Evolutionary conservation across 352 stramenopile species (phyloP), one percentile per base, ranked within the genome.

Genomic region (Pythium brassicae): DNA sequence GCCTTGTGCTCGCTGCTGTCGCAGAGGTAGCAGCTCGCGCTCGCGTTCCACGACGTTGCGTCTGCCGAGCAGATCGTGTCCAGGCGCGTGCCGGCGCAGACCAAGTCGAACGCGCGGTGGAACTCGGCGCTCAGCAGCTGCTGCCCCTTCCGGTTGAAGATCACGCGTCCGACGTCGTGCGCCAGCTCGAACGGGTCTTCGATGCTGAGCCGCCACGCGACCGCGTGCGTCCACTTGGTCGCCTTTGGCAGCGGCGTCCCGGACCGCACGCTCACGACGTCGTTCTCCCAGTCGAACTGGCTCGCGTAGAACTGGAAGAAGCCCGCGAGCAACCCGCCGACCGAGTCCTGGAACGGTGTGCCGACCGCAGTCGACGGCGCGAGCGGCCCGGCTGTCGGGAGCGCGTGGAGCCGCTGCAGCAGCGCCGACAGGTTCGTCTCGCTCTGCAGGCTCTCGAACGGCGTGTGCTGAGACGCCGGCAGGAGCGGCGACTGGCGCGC

Each of bases 271-370:
- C 88, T 98, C 46, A 99, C 91, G 6, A 99, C 93, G 22, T 95
- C 69, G 46, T 95, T 78, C 46, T 97, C 92, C 65, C 94, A 89
- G 72, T 99, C 96, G 62, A 99, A 98, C 40, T 98, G 80, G 46
- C 78, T 91, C 4, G 91, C 87, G 70, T 97, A 99, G 65, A 98
- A 99, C 20, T 90, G 82, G 71, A 99, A 99, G 77, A 99, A 99
- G 0, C 88, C 93, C 22, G 87, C 76, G 14, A 99, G 83, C 8
- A 99, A 65, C 45, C 92, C 87, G 14, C 87, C 92, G 6, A 98
- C 76, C n/a, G 86, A 92, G 54, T 89, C 83, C 49, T 89, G 71
- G 27, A 87, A 83, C 26, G 78, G 72, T 2, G 75, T 82, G 9
- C 81, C 78, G 53, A 88, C 87, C 1, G 75, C 82, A 3, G 75